Conservation (phyloP, 108 stramenopile genomes). For the Conticribra guillardii region DNA sequence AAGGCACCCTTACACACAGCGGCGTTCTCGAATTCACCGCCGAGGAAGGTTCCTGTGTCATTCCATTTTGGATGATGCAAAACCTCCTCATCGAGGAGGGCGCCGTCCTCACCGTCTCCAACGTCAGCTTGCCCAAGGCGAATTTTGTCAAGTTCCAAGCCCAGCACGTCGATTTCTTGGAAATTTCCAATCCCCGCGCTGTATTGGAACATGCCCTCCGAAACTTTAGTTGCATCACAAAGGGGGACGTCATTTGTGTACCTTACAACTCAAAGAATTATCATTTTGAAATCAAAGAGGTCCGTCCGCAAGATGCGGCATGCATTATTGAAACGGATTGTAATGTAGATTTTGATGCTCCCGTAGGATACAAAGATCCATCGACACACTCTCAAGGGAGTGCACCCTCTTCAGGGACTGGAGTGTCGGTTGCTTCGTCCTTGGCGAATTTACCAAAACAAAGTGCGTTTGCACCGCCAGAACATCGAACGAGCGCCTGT, state of each 20-base stretch:
- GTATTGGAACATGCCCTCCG: slow-evolving; percentile 96
- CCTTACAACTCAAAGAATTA: slow-evolving; percentile 97
- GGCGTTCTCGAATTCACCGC: slow-evolving; percentile 99
- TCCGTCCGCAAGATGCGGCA: slow-evolving; percentile 89
- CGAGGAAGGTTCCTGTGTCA: slow-evolving; percentile 96
- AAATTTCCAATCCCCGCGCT: slow-evolving; percentile 98
- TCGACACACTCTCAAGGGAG: slow-evolving; percentile 2
- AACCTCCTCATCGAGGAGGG: slow-evolving; percentile 93
- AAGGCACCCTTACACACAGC: slow-evolving; percentile 89
- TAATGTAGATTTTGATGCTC: slow-evolving; percentile 95
- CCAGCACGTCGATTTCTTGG: slow-evolving; percentile 98
- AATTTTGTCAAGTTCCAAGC: slow-evolving; percentile 98
- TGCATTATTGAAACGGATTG: slow-evolving; percentile 97
- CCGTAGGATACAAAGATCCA: slow-evolving; percentile 92
- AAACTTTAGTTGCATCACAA: slow-evolving; percentile 97
- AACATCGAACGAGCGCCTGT: slow-evolving; percentile 57
- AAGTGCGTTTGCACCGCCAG: slow-evolving; percentile 47
- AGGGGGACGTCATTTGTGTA: slow-evolving; percentile 95
- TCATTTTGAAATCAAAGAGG: slow-evolving; percentile 94
- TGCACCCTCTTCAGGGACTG: slow-evolving; percentile 26
- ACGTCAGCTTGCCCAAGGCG: slow-evolving; percentile 94
- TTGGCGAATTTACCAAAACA: slow-evolving; percentile 53
- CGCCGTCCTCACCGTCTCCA: slow-evolving; percentile 90
- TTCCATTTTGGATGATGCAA: slow-evolving; percentile 99
- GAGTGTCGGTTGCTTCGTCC: slow-evolving; percentile 12